phyloP scores from a whole-genome alignment of 345 rosid species.

The Rubroshorea leprosula region DNA sequence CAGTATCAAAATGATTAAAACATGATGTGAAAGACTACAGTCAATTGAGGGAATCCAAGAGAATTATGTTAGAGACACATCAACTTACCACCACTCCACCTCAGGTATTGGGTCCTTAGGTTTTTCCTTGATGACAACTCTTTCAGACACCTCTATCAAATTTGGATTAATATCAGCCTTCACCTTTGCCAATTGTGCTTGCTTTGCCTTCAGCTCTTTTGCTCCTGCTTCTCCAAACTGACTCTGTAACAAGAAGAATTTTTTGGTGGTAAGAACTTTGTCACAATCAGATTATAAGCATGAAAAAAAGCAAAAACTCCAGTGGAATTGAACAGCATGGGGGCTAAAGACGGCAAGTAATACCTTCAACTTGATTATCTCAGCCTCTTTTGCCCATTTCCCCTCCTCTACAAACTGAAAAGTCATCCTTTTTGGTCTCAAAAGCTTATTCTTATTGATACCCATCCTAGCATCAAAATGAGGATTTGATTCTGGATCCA shows the following conservation, averaged over 20 bases:
- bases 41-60: background rate
- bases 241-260: conserved; percentile 37
- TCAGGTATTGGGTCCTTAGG: conserved; percentile 78
- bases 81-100: conserved; percentile 92
- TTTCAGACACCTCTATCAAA: conserved; percentile 83
- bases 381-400: conserved; percentile 94
- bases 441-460: conserved; percentile 63
- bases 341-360: background rate
- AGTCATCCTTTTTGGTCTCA: conserved; percentile 84
- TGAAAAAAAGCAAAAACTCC: background rate
- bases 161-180: conserved; percentile 91
- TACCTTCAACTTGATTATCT: conserved; percentile 74
- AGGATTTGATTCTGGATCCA: conserved; percentile 78
- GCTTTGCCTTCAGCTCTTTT: conserved; percentile 84
- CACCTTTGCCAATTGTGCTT: conserved; percentile 84
- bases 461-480: conserved; percentile 84
- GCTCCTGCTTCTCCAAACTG: conserved; percentile 96
- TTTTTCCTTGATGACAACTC: conserved; percentile 70
- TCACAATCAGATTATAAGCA: conserved; percentile 4
- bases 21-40: background rate
- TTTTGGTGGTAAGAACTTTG: conserved; percentile 10
- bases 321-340: background rate
- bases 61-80: background rate
- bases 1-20: background rate
- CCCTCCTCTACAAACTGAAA: conserved; percentile 99